These are phyloP conservation scores for Hirsutella minnesotensis DNA, from an alignment of 2,329 filamentous ascomycete species.

Conservation along the genomic window DNA sequence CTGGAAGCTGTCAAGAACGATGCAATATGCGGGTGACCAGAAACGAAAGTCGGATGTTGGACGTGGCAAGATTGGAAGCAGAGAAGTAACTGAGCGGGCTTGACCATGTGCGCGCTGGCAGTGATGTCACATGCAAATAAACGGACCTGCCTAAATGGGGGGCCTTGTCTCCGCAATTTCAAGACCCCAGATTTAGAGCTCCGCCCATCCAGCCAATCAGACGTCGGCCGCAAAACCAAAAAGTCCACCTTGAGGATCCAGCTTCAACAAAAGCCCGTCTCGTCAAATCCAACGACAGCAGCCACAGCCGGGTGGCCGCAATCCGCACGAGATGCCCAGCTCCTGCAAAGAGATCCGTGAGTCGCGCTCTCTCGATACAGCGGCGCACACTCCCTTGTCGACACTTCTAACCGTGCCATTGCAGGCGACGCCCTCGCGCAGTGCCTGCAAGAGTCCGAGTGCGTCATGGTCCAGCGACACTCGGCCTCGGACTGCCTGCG, in stretches of 20 bases:
- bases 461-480: slow-evolving; percentile 86
- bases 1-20: background rate
- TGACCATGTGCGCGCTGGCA: background rate
- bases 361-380: slow-evolving; percentile 23
- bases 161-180: too few relatives aligned
- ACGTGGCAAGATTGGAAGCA: background rate
- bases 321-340: slow-evolving; percentile 59
- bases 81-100: background rate
- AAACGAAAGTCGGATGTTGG: too few relatives aligned
- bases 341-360: slow-evolving; percentile 94
- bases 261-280: too few relatives aligned
- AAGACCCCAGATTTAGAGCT: too few relatives aligned
- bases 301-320: background rate
- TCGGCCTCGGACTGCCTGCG: slow-evolving; percentile 79
- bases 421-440: slow-evolving; percentile 64
- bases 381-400: too few relatives aligned
- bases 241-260: too few relatives aligned
- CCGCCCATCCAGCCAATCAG: too few relatives aligned
- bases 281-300: background rate
- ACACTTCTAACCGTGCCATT: background rate
- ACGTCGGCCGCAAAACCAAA: too few relatives aligned
- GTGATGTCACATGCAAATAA: slow-evolving; percentile 6
- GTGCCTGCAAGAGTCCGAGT: slow-evolving; percentile 94
- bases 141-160: too few relatives aligned
- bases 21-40: background rate